Base-by-base conservation (phyloP, 768 basidiomycete species). In the Rossbeevera mucosa region DNA sequence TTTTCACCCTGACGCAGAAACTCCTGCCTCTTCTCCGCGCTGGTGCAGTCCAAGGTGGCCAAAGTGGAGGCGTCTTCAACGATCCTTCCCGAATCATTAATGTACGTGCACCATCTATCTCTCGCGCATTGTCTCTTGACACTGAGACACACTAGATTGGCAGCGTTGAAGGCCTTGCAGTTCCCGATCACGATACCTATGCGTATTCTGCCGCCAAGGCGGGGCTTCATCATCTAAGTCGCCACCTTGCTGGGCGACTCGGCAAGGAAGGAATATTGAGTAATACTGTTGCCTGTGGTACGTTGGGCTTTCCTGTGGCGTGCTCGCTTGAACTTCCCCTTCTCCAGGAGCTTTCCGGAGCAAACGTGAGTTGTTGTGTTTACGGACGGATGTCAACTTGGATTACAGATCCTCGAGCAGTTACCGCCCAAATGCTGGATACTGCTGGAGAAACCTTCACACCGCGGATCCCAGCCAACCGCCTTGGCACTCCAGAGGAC, bases 151-250 rank as follows among this genome's bases (percentile, higher is more conserved):
- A 11, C 40, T 52, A 85, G 82, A 85, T 80, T 57, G 85, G 78
- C 29, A 83, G 80, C 14, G 76, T 86, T 31, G 85, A 86, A 59
- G 83, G 79, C 9, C 57, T 77, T 3, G 58, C 61, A 18, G 76
- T 83, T 4, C 81, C 81, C 2, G 66, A 71, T 21, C 74, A 79
- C 52, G 81, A 86, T 56, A 85, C 83, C 2, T 85, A 81, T 55
- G 81, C 83, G 0, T 85, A 86, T 60, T 77, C 80, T 28, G 77
- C 82, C 4, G 79, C 79, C n/a, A 87, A 87, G 62, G 81, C 79
- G 5, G 81, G 73, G 3, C 65, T 83, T 48, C 79, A 81, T 61
- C 83, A 85, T 50, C 66, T 84, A 25, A 80, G 80, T 51, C 72
- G 80, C 20, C 76, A 81, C 54, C 72, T 86, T 24, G 85, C 78